Percentiles rank a stretch among this genome's conserved stretches.
Conservation (phyloP, 306 rosid species). For the Clitoria ternatea region DNA sequence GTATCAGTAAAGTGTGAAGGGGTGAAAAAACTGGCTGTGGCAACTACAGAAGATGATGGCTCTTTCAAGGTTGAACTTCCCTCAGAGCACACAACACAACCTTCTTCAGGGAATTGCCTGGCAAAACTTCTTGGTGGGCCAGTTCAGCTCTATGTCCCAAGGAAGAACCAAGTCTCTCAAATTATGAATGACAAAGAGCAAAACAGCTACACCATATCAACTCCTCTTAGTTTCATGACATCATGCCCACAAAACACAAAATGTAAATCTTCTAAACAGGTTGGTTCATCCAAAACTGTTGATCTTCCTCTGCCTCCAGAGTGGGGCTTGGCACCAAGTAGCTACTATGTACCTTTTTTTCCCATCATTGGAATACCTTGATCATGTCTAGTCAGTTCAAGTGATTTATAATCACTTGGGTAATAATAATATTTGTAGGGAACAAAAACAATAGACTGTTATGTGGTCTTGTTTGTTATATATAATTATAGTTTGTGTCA, state of each 20-base stretch:
- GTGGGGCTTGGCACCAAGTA: constrained; percentile 92
- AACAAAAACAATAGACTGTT: neutral
- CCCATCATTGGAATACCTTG: constrained; percentile 93
- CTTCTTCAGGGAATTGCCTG: constrained; percentile 41
- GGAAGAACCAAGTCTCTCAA: constrained; percentile 36
- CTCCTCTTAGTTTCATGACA: constrained; percentile 58
- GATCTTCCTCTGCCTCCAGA: constrained; percentile 78
- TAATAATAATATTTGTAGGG: constrained; percentile 11
- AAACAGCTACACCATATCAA: constrained; percentile 46
- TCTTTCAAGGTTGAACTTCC: constrained; percentile 57
- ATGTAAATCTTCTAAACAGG: constrained; percentile 33
- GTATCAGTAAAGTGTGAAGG: constrained; percentile 64
- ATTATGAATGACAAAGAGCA: constrained; percentile 36
- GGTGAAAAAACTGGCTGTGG: constrained; percentile 39
- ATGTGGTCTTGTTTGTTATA: constrained; percentile 18
- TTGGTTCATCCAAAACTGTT: constrained; percentile 66
- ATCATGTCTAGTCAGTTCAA: neutral
- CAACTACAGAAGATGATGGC: constrained; percentile 59
- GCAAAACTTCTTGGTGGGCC: constrained; percentile 73
- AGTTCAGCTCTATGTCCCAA: constrained; percentile 50
- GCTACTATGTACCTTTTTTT: constrained; percentile 66
- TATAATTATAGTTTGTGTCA: constrained; percentile 11
- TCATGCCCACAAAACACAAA: constrained; percentile 46
- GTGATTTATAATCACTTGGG: constrained; percentile 8
- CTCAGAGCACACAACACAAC: constrained; percentile 7